phyloP scores from a whole-genome alignment of 768 basidiomycete species.

The Hericium erinaceus region DNA sequence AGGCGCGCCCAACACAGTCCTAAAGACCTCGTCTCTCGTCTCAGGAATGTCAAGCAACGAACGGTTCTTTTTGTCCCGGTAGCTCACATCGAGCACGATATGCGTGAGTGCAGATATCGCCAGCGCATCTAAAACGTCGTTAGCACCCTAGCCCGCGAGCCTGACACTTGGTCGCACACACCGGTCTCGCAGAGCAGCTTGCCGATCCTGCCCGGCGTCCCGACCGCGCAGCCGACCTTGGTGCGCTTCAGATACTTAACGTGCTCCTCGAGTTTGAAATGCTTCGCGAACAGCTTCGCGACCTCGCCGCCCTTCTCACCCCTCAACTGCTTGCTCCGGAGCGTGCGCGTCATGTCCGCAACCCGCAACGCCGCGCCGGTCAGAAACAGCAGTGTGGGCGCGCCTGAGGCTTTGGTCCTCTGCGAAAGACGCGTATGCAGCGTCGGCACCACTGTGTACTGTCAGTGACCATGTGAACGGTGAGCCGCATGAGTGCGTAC shows the following conservation, averaged over 20 bases:
- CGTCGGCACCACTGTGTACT: conserved; percentile 47
- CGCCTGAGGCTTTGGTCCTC: conserved; percentile 65
- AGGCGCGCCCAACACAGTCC: conserved; percentile 55
- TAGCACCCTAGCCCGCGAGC: background rate
- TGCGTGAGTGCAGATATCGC: conserved; percentile 69
- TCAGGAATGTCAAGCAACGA: conserved; percentile 76
- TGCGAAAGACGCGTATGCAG: conserved; percentile 67
- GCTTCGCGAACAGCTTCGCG: conserved; percentile 92
- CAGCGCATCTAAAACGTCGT: conserved; percentile 48
- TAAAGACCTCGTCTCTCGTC: conserved; percentile 74
- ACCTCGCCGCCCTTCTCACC: conserved; percentile 86
- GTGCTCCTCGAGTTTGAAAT: conserved; percentile 87
- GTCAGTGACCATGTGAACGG: background rate
- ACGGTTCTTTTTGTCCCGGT: conserved; percentile 68
- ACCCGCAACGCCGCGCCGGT: conserved; percentile 87
- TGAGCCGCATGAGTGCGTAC: conserved; percentile 30
- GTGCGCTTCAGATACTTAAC: conserved; percentile 74
- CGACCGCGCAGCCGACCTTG: conserved; percentile 82
- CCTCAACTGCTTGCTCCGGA: conserved; percentile 58
- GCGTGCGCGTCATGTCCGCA: conserved; percentile 72
- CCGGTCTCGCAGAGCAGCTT: conserved; percentile 73
- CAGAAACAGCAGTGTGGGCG: conserved; percentile 80
- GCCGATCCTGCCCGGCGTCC: conserved; percentile 86
- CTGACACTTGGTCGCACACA: conserved; percentile 19
- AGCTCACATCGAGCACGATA: conserved; percentile 71